Conservation (phyloP, 371 early-diverging fungal genomes). For the Rhizopus delemar region DNA sequence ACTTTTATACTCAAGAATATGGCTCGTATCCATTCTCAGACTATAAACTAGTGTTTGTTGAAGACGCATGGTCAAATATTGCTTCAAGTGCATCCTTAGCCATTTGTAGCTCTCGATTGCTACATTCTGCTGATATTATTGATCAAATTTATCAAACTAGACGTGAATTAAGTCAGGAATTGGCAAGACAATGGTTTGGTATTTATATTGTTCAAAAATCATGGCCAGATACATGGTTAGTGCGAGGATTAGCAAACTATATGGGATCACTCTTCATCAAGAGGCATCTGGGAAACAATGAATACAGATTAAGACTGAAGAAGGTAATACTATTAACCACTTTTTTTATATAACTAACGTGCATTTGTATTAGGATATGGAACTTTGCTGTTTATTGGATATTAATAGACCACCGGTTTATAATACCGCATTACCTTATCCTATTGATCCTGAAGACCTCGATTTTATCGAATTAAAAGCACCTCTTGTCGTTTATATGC, state of each 20-base stretch:
- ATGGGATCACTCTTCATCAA: slow-evolving; percentile 73
- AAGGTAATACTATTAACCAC: slow-evolving; percentile 44
- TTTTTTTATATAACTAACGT: background rate
- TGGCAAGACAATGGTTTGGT: slow-evolving; percentile 94
- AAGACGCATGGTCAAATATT: slow-evolving; percentile 68
- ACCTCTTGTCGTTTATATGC: slow-evolving; percentile 88
- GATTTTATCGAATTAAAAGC: slow-evolving; percentile 85
- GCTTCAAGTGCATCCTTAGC: slow-evolving; percentile 73
- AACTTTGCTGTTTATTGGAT: slow-evolving; percentile 77
- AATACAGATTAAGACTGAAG: slow-evolving; percentile 80
- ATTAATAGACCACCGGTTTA: slow-evolving; percentile 84
- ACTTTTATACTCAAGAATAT: slow-evolving; percentile 83
- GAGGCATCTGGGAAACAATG: slow-evolving; percentile 84
- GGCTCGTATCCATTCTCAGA: slow-evolving; percentile 87
- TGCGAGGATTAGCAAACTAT: slow-evolving; percentile 76
- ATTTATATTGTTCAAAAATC: slow-evolving; percentile 77
- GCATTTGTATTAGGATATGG: slow-evolving; percentile 67
- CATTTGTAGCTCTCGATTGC: slow-evolving; percentile 65
- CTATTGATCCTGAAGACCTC: slow-evolving; percentile 70
- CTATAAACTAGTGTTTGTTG: slow-evolving; percentile 86
- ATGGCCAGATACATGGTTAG: slow-evolving; percentile 90
- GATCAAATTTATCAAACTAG: slow-evolving; percentile 88
- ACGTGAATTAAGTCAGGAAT: slow-evolving; percentile 63
- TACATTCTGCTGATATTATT: slow-evolving; percentile 76
- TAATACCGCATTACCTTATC: slow-evolving; percentile 61